Evolutionary conservation across 768 basidiomycete species (phyloP), one percentile per base, ranked within the genome.

Genomic region (Rhodocollybia butyracea): DNA sequence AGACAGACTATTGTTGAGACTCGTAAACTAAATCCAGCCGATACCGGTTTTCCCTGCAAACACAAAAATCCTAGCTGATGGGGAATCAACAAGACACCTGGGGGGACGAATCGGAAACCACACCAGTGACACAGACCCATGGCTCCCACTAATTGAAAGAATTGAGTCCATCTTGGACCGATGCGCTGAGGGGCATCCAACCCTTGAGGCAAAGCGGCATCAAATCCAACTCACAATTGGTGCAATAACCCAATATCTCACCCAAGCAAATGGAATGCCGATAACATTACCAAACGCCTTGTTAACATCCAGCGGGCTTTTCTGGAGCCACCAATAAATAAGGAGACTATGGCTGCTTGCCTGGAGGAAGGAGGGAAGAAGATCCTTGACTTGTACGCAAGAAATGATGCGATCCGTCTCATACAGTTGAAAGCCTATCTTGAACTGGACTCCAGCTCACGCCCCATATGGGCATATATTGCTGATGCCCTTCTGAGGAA

Each of bases 241-340:
- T 3, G 57, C 43, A 1, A 47, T 26, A 13, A 58, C 53, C 30
- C 59, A 60, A 42, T 60, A 54, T 42, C 21, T 31, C 5, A 54
- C 63, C 0, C 27, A 50, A n/a, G 63, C 56, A 7, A 56, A 63
- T 19, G 24, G 61, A 1, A 65, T 65, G 64, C 64, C 63, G 0
- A 41, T 43, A 8, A 40, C 0, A 59, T 65, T 1, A 45, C 41
- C 1, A 24, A 6, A 19, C 30, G 3, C 10, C 46, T 60, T 0
- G 52, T 12, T 1, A 57, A 60, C 15, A 45, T 53, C 4, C 47
- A 51, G 1, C 34, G 38, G 1, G 5, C 29, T 11, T 66, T 68
- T 34, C 32, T 63, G 21, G 21, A 39, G 22, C 27, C 13, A 24
- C 0, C 38, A 11, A 22, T 58, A 4, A 42, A 26, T 13, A 5